Evolutionary conservation across 2,329 filamentous ascomycete species (phyloP).

Genomic region (Pestalotiopsis fici): DNA sequence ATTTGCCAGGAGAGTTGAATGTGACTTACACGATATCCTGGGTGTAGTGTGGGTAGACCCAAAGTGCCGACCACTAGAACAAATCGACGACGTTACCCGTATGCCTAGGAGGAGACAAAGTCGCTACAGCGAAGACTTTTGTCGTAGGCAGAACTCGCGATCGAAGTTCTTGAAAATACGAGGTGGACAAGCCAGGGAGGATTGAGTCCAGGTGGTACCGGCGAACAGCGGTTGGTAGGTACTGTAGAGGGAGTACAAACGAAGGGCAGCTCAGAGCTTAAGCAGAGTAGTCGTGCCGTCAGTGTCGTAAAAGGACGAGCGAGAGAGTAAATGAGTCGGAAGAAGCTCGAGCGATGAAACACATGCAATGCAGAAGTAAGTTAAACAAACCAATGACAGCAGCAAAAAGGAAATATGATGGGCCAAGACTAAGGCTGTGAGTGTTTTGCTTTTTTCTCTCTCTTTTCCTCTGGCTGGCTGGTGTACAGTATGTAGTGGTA

Average conservation of each 20-base stretch:
- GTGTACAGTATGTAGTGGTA: too few species aligned
- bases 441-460: background rate
- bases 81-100: background rate
- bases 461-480: background rate
- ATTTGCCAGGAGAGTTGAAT: background rate
- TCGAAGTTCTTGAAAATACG: background rate
- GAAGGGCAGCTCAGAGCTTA: background rate
- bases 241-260: background rate
- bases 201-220: background rate
- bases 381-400: background rate
- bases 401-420: background rate
- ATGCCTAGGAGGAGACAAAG: background rate
- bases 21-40: background rate
- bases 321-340: background rate
- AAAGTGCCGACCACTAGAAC: background rate
- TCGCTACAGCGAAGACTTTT: background rate
- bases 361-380: slow-evolving; percentile 1
- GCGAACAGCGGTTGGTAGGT: background rate
- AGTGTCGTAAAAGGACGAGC: background rate
- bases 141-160: background rate
- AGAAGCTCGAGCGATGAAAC: slow-evolving; percentile 2
- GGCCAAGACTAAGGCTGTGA: background rate
- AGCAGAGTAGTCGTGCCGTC: background rate
- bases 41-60: background rate
- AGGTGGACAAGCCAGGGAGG: background rate